phyloP scores from a whole-genome alignment of 1,284 basidiomycete genomes.

The Pseudozyma sp. region DNA sequence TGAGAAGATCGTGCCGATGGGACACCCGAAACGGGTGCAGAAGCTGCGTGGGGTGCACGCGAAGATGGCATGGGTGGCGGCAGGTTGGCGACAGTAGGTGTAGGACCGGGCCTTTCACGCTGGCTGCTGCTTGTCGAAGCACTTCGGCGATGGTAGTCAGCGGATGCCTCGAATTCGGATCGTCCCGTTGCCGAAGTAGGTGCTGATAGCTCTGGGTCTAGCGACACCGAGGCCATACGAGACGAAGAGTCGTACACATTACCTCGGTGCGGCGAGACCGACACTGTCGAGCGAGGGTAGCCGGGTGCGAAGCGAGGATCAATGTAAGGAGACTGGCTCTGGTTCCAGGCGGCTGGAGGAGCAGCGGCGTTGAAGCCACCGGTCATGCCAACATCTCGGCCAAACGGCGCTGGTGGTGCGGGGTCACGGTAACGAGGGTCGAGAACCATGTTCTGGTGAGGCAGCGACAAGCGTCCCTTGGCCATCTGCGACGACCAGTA shows the following conservation, averaged over 20 bases:
- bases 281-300: conserved; percentile 38
- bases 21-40: conserved; percentile 44
- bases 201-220: conserved; percentile 38
- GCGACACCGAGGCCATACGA: conserved; percentile 22
- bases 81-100: conserved; percentile 17
- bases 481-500: conserved; percentile 48
- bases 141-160: conserved; percentile 43
- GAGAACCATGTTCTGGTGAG: conserved; percentile 20
- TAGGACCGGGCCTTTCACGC: conserved; percentile 22
- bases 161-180: conserved; percentile 11
- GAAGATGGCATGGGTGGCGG: conserved; percentile 23
- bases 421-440: conserved; percentile 44
- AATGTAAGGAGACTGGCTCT: conserved; percentile 25
- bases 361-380: conserved; percentile 20
- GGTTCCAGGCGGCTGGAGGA: conserved; percentile 29
- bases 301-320: conserved; percentile 36
- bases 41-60: conserved; percentile 22
- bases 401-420: conserved; percentile 35
- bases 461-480: conserved; percentile 47
- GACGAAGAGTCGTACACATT: conserved; percentile 27
- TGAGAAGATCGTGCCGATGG: conserved; percentile 47
- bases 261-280: conserved; percentile 30
- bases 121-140: conserved; percentile 43
- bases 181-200: neutral
- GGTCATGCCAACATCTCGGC: conserved; percentile 23